These are phyloP conservation scores for Scutellaria galericulata DNA, from an alignment of 257 asterid genomes.

Conservation along the genomic window DNA sequence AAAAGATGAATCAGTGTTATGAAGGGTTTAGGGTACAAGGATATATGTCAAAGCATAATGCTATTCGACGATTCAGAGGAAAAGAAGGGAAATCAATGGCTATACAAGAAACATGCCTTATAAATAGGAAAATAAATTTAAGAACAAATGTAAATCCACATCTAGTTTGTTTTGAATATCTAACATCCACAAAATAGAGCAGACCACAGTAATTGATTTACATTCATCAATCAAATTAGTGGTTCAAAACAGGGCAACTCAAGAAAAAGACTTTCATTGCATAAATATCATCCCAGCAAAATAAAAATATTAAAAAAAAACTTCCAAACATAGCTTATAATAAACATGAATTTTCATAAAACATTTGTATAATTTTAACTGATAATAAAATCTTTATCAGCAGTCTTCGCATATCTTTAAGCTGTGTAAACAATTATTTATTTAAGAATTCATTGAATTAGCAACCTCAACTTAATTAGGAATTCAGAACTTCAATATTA, in stretches of 20 bases:
- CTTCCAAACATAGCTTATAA: too few relatives aligned
- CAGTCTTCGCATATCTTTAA: too few relatives aligned
- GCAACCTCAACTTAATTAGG: too few relatives aligned
- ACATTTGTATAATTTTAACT: too few relatives aligned
- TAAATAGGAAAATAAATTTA: not conserved
- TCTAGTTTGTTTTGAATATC: not conserved
- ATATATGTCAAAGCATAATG: not conserved
- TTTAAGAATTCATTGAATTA: too few relatives aligned
- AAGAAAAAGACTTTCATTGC: not conserved
- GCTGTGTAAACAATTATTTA: too few relatives aligned
- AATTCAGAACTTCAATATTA: not conserved
- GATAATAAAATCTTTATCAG: too few relatives aligned
- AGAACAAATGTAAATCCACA: not conserved
- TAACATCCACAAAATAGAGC: slow-evolving; percentile 2
- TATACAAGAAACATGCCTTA: slow-evolving; percentile 9
- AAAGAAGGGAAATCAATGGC: slow-evolving; percentile 19
- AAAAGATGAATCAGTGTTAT: slow-evolving; percentile 15
- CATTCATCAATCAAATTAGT: not conserved
- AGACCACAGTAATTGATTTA: not conserved
- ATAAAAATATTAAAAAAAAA: too few relatives aligned
- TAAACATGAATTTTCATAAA: too few relatives aligned
- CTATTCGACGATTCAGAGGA: not conserved
- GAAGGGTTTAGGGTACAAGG: slow-evolving; percentile 26
- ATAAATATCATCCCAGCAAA: too few relatives aligned
- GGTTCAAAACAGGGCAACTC: not conserved